Base-by-base conservation (phyloP, 2,329 filamentous ascomycete species). In the Aquanectria penicillioides region DNA sequence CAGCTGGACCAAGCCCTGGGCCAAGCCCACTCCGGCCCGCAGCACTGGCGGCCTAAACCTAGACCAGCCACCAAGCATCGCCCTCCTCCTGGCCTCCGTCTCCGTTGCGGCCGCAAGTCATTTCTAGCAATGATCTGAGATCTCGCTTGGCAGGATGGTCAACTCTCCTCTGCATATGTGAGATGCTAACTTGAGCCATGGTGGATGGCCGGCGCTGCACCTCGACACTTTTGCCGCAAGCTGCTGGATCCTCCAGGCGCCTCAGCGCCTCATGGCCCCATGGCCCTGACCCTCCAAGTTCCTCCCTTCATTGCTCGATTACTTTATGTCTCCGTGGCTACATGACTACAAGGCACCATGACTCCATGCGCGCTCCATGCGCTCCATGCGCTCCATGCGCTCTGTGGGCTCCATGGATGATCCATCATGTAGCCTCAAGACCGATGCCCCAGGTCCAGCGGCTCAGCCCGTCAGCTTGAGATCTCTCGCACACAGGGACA, bases 121-220 rank as follows among this genome's bases (percentile, higher is more conserved):
- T 66, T 66, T 69, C 56, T 47, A 59, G 61, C 49, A 57, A 64
- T 64, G 64, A 67, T 67, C 66, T 63, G 63, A 69, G 67, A 70
- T 70, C 67, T 70, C 65, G 58, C 59, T 59, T 63, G 65, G 59
- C 53, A n/a, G 53, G 56, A 54, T 57, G 38, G 52, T 66, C 65
- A 63, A 68, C 33, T 69, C 41, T 66, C 61, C 41, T 66, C 43
- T 69, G 63, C 67, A 68, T 59, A 61, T 62, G 54, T 63, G 55
- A 56, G 61, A 66, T 61, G 50, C 63, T 64, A 41, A 37, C 57
- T 68, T 65, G 58, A 62, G 66, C 52, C 44, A 64, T 66, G 46
- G 61, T 60, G 57, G 56, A 59, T 48, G 57, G 34, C 62, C 62
- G 54, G 53, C 61, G 65, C 66, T 65, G 66, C 66, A 69, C 56